Base-by-base conservation (phyloP, 1,139 yeast species). In the Sugiyamaella novakii region DNA sequence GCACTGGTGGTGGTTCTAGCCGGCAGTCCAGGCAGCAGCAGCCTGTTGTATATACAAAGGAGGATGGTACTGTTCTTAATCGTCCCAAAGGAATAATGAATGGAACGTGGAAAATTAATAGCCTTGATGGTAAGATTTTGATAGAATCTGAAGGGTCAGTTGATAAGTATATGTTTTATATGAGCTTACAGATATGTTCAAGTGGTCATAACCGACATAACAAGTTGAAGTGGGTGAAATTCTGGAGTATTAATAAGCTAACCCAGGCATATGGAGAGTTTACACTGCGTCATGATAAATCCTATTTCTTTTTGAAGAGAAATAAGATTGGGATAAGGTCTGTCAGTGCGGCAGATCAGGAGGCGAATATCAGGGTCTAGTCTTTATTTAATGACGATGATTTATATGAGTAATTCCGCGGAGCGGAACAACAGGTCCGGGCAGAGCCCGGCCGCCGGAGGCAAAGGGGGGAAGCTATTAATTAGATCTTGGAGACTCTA, bases 211-310 rank as follows among this genome's bases (percentile, higher is more conserved):
- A 73, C 53, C 76, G 75, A 55, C 88, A 81, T 58, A 81, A 82
- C 56, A 82, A 84, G 62, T 69, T 88, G 51, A 73, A 75, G 39
- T 88, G 96, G 96, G 63, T 75, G 6, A 70, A 69, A 29, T 83
- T 83, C 57, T 79, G 77, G 56, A 81, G 80, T 5, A 67, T 78
- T 21, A 76, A 85, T 30, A 48, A 76, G 59, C 47, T 56, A 30
- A 75, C 78, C 18, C 41, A 36, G 19, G 34, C 46, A 17, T 38
- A 27, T n/a, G 50, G 39, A 38, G 72, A 72, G 12, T 82, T 87
- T 57, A 74, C 81, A 4, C 66, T 85, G 51, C 75, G 73, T 41
- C 85, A 87, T 59, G 96, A 88, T 62, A 84, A 83, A 59, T 81
- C 89, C 10, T 88, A 85, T 65, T 79, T 77, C 59, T 88, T 87